Evolutionary conservation across 139 green algal genomes (phyloP).

Genomic region (Spirogloea muscicola): DNA sequence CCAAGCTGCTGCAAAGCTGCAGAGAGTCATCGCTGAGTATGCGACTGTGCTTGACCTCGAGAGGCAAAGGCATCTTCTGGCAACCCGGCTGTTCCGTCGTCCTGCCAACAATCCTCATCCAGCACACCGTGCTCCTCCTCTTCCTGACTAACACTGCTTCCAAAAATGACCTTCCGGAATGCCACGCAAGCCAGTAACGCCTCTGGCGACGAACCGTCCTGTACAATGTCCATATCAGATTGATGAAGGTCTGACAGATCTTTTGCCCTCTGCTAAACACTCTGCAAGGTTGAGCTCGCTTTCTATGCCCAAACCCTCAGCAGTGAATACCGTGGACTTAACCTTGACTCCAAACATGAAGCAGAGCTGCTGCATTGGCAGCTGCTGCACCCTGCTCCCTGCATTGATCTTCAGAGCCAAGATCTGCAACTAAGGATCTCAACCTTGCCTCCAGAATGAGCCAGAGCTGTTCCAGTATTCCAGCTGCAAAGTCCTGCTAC

Average conservation of each 20-base stretch:
- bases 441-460: not conserved
- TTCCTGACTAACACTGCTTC: not conserved
- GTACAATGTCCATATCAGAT: too few species aligned
- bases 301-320: not conserved
- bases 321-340: not conserved
- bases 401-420: not conserved
- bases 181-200: constrained; percentile 16
- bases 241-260: too few species aligned
- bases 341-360: not conserved
- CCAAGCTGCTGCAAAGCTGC: not conserved
- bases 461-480: too few species aligned
- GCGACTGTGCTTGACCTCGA: not conserved
- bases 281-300: too few species aligned
- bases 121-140: not conserved
- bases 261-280: too few species aligned
- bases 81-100: not conserved
- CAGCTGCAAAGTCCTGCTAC: too few species aligned
- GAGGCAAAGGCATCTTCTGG: constrained; percentile 22
- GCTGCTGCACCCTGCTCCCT: not conserved
- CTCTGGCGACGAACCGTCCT: constrained; percentile 44
- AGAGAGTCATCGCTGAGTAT: not conserved
- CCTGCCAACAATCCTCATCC: too few species aligned
- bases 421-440: not conserved
- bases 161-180: constrained; percentile 44
- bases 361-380: not conserved